These are phyloP conservation scores for Heteromeles arbutifolia DNA, from an alignment of 306 rosid genomes.

Conservation along the genomic window DNA sequence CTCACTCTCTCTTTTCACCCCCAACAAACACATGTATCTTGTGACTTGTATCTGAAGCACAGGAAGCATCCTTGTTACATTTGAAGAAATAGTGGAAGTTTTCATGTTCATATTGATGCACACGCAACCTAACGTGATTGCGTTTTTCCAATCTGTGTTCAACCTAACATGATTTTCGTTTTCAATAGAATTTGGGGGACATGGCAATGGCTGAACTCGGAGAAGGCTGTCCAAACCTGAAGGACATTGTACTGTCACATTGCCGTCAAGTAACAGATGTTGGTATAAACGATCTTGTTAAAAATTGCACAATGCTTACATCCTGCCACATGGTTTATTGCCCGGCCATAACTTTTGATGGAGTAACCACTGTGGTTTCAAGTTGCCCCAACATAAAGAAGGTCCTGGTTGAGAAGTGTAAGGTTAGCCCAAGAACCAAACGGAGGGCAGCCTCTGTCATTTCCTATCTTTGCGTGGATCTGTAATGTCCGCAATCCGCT, in stretches of 20 bases:
- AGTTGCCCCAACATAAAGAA: conserved; percentile 77
- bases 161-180: conserved; percentile 1
- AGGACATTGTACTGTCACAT: conserved; percentile 72
- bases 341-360: conserved; percentile 65
- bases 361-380: conserved; percentile 84
- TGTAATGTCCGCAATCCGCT: conserved; percentile 27
- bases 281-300: conserved; percentile 73
- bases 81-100: neutral
- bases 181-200: conserved; percentile 76
- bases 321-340: conserved; percentile 94
- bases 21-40: neutral
- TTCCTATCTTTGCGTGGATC: conserved; percentile 77
- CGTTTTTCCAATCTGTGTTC: neutral
- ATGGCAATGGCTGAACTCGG: conserved; percentile 84
- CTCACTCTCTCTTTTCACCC: neutral
- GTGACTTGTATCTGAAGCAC: neutral
- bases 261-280: conserved; percentile 89
- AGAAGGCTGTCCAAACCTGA: conserved; percentile 71
- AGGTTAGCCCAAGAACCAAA: conserved; percentile 85
- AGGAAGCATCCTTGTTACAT: neutral
- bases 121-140: neutral
- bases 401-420: conserved; percentile 90
- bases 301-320: conserved; percentile 56
- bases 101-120: neutral
- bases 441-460: conserved; percentile 77